Evolutionary conservation across 2,329 filamentous ascomycete species (phyloP).

Genomic region (Colletotrichum aenigma): DNA sequence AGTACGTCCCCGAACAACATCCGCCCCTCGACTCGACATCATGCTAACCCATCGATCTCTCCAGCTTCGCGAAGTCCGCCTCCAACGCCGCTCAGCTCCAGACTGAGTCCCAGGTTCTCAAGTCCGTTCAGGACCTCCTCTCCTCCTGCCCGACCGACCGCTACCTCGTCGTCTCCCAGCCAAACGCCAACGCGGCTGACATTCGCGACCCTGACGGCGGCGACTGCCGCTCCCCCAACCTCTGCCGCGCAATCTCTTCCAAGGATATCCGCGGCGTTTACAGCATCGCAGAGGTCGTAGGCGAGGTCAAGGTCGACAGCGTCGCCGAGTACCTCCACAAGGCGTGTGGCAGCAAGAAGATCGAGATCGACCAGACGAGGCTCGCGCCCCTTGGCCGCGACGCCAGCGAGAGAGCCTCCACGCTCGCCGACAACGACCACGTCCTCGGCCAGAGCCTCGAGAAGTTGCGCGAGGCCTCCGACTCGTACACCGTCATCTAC

Average conservation of each 20-base stretch:
- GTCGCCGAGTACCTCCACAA: slow-evolving; percentile 49
- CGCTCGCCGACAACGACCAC: slow-evolving; percentile 54
- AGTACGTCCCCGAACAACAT: slow-evolving; percentile 59
- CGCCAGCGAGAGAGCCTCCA: slow-evolving; percentile 43
- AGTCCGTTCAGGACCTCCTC: slow-evolving; percentile 56
- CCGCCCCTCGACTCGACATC: background rate
- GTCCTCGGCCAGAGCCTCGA: slow-evolving; percentile 55
- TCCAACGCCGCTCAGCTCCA: slow-evolving; percentile 49
- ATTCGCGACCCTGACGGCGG: slow-evolving; percentile 51
- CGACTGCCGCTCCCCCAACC: slow-evolving; percentile 57
- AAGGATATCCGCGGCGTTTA: slow-evolving; percentile 42
- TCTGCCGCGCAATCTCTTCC: slow-evolving; percentile 45
- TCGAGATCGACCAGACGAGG: slow-evolving; percentile 41
- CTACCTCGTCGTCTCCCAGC: slow-evolving; percentile 81
- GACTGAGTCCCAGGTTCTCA: slow-evolving; percentile 47
- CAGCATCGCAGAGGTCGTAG: slow-evolving; percentile 63
- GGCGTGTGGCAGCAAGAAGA: slow-evolving; percentile 46
- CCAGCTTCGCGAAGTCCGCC: slow-evolving; percentile 36
- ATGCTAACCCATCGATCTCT: background rate
- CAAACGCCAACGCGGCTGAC: slow-evolving; percentile 73
- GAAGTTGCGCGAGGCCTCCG: slow-evolving; percentile 32
- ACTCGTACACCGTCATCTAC: slow-evolving; percentile 77
- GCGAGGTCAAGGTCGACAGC: slow-evolving; percentile 45
- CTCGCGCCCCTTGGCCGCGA: slow-evolving; percentile 43
- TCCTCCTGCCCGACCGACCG: slow-evolving; percentile 72